Conservation (phyloP, 805 yeast species). For the Brettanomyces nanus region DNA sequence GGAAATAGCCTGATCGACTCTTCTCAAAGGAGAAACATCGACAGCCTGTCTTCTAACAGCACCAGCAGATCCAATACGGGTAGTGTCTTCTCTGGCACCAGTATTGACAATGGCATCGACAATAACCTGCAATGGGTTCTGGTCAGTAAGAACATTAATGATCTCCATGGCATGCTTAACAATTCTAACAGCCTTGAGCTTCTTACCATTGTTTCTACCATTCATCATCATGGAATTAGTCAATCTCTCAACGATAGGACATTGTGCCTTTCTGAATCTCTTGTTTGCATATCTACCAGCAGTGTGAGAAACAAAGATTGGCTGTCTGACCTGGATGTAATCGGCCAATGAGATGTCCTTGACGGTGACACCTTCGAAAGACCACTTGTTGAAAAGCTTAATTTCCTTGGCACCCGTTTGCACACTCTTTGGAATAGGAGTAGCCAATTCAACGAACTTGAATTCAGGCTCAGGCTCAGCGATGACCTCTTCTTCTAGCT, state of each 20-base stretch:
- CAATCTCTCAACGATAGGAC: constrained; percentile 98
- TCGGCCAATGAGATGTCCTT: constrained; percentile 97
- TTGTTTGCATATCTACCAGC: constrained; percentile 99
- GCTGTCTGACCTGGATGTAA: constrained; percentile 96
- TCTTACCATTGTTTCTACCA: constrained; percentile 99
- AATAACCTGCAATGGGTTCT: constrained; percentile 98
- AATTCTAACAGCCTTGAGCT: constrained; percentile 99
- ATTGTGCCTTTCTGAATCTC: constrained; percentile 99
- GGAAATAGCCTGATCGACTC: constrained; percentile 99
- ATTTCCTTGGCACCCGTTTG: constrained; percentile 94
- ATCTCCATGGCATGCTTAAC: constrained; percentile 99
- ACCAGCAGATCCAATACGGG: constrained; percentile 99
- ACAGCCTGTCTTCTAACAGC: constrained; percentile 99
- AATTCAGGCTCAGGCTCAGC: constrained; percentile 70
- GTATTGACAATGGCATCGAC: constrained; percentile 99
- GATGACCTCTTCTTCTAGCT: constrained; percentile 56
- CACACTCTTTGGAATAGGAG: constrained; percentile 94
- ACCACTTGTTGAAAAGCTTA: constrained; percentile 99
- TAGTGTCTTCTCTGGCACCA: constrained; percentile 99
- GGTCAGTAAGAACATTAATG: constrained; percentile 94
- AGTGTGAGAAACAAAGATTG: constrained; percentile 97
- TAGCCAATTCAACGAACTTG: constrained; percentile 79
- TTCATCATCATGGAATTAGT: constrained; percentile 99
- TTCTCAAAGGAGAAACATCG: constrained; percentile 99
- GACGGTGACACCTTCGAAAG: constrained; percentile 94